Percentiles rank a stretch among this genome's conserved stretches.
phyloP scores from a whole-genome alignment of 2,329 filamentous ascomycete species.

The Aureobasidium leucospermi region DNA sequence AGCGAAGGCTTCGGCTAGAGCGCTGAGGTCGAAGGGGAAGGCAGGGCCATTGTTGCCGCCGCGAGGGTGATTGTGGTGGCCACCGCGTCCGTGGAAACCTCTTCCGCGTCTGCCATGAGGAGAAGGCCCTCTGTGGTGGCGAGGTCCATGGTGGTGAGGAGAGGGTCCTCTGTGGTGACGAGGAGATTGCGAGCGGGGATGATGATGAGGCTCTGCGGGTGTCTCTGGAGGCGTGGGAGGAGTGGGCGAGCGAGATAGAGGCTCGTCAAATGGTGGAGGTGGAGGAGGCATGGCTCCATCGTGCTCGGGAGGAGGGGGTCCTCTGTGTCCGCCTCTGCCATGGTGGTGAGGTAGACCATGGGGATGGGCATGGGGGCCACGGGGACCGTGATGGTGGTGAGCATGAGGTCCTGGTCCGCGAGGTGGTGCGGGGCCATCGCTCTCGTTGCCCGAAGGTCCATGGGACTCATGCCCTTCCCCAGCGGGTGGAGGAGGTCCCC shows the following conservation, averaged over 20 bases:
- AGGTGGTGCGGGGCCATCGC: too few species aligned
- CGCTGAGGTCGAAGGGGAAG: conserved; percentile 5
- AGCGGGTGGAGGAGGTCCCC: conserved; percentile 8
- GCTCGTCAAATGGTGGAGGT: conserved; percentile 16
- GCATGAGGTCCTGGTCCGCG: too few species aligned
- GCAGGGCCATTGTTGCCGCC: conserved; percentile 21
- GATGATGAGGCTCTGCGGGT: conserved; percentile 18
- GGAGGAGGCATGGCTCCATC: conserved; percentile 16
- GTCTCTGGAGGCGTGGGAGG: conserved; percentile 21
- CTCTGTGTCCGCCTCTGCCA: too few species aligned
- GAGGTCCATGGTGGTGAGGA: conserved; percentile 14
- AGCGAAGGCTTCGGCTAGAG: conserved; percentile 16
- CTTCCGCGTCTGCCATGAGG: neutral
- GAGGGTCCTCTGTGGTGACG: neutral
- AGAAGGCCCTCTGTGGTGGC: conserved; percentile 1
- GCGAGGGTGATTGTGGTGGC: conserved; percentile 16
- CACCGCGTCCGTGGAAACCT: neutral
- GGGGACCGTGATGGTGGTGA: too few species aligned
- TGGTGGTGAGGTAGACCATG: too few species aligned
- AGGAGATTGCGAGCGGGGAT: neutral
- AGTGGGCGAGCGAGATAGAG: conserved; percentile 10
- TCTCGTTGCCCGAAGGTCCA: too few species aligned
- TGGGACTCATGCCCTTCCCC: neutral
- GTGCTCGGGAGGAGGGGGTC: neutral
- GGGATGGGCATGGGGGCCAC: too few species aligned